Evolutionary conservation across 2,329 filamentous ascomycete species (phyloP), one percentile per base, ranked within the genome.

Genomic region (Trichophyton benhamiae): DNA sequence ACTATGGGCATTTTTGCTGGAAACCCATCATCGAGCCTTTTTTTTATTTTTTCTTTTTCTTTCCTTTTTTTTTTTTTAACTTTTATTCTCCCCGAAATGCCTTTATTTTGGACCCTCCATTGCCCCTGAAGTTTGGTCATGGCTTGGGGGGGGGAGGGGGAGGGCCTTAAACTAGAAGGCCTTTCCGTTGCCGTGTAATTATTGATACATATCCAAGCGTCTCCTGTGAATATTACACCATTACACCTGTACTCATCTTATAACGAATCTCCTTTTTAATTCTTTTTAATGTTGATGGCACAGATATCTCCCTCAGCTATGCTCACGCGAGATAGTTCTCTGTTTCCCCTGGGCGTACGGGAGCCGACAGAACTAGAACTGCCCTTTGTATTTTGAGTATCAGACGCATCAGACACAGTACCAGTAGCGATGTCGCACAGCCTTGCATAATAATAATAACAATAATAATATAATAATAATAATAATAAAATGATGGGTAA

Each of bases 141-240:
- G 49, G 27, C n/a, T 55, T 49, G 46, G 9, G 46, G 27, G 25
- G 22, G 17, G 5, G 46, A 5, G 46, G 27, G 25, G 22, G 17
- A 22, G 33, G 33, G 33, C 33, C 8, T 13, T 13, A n/a, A 8
- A 22, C 7, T 17, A 11, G 15, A 36, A 55, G 49, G 49, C 27
- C 2, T 17, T 17, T 33, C 17, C 49, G n/a, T 55, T 55, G 49
- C 49, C 49, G n/a, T 55, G 49, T 55, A 55, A 55, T 55, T 55
- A 55, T 55, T 55, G 49, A 33, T 27, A 36, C 15, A 55, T 25
- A 27, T 55, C 49, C 15, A 36, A 55, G 49, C 25, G 49, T 20
- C 49, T 55, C 30, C 49, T 55, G 49, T 55, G 49, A 55, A 55
- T 55, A 55, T 55, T 55, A 55, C 49, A 27, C 9, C 11, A 55